These are phyloP conservation scores for Lipomyces mesembrius DNA, from an alignment of 805 yeast species.

Conservation along the genomic window DNA sequence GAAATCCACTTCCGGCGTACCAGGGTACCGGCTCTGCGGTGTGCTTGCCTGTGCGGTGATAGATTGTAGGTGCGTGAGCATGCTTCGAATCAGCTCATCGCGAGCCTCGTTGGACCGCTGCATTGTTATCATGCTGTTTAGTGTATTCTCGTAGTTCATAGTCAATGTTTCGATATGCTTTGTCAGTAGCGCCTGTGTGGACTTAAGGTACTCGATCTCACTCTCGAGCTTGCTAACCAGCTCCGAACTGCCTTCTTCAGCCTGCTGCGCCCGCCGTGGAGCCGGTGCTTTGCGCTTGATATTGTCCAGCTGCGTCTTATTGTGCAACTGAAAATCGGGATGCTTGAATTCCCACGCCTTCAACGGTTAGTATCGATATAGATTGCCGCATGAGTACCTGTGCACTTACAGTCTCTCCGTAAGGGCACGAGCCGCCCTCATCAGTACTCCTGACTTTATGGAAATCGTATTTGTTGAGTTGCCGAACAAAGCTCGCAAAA, in stretches of 20 bases:
- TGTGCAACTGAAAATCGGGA: slow-evolving; percentile 80
- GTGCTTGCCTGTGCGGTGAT: slow-evolving; percentile 8
- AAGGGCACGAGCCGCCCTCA: slow-evolving; percentile 58
- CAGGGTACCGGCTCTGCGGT: slow-evolving; percentile 18
- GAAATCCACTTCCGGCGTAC: slow-evolving; percentile 29
- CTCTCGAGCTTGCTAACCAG: slow-evolving; percentile 31
- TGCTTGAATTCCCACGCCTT: slow-evolving; percentile 94
- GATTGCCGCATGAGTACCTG: not conserved
- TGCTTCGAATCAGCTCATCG: slow-evolving; percentile 36
- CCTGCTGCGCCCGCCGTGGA: slow-evolving; percentile 28
- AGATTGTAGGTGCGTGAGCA: slow-evolving; percentile 31
- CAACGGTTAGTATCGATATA: not conserved
- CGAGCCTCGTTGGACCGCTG: slow-evolving; percentile 39
- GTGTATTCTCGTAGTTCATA: slow-evolving; percentile 28
- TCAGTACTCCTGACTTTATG: slow-evolving; percentile 87
- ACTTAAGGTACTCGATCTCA: slow-evolving; percentile 37
- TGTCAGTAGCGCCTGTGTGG: slow-evolving; percentile 25
- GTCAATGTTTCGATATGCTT: slow-evolving; percentile 34
- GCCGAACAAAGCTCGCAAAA: slow-evolving; percentile 93
- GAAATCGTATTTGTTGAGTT: slow-evolving; percentile 93
- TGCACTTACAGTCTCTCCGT: slow-evolving; percentile 57
- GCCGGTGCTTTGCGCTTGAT: slow-evolving; percentile 57
- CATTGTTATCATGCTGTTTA: slow-evolving; percentile 34
- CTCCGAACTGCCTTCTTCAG: slow-evolving; percentile 23
- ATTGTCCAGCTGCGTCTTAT: slow-evolving; percentile 77